Evolutionary conservation across 2,329 filamentous ascomycete species (phyloP), one percentile per base, ranked within the genome.

Genomic region (Colletotrichum tropicale): DNA sequence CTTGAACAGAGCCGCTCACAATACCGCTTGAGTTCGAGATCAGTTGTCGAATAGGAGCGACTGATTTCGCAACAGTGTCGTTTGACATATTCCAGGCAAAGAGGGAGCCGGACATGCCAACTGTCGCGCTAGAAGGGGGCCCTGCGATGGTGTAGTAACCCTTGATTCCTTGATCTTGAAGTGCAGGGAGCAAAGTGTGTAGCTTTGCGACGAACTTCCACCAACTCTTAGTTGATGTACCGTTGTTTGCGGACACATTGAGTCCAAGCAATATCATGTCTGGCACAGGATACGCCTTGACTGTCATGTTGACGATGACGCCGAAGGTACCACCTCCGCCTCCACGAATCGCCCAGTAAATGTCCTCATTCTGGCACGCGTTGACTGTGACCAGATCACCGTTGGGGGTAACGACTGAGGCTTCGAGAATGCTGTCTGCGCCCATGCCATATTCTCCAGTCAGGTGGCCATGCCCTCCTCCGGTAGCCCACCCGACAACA

Each of bases 401-500:
- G 52, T 81, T 79, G 0, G 84, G 86, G 7, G 85, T 87, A 5
- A 90, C 82, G 5, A 88, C 83, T 43, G 85, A 81, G 78, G 83
- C 84, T 70, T 87, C 82, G 8, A 90, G 79, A 2, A 87, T 84
- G 65, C 89, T 86, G 78, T 90, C 89, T 1, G 86, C 88, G 10
- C 81, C 88, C 9, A 91, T 81, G 2, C 89, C 89, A 52, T 87
- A 86, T 9, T 80, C 80, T 2, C 84, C 85, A 3, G 80, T 78
- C 13, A 89, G 79, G 3, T 84, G 79, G 5, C 82, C 84, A 77
- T 89, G 88, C 0, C 88, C 88, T 9, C 86, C 88, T 60, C 21
- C 38, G 87, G 78, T 89, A 93, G 2, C 91, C 91, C 68, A 70
- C 12, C 91, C 92, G 1, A 89, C 88, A 9, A 91, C 77, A 2